Evolutionary conservation across 768 basidiomycete genomes (phyloP).

Genomic region (Psilocybe azurescens): DNA sequence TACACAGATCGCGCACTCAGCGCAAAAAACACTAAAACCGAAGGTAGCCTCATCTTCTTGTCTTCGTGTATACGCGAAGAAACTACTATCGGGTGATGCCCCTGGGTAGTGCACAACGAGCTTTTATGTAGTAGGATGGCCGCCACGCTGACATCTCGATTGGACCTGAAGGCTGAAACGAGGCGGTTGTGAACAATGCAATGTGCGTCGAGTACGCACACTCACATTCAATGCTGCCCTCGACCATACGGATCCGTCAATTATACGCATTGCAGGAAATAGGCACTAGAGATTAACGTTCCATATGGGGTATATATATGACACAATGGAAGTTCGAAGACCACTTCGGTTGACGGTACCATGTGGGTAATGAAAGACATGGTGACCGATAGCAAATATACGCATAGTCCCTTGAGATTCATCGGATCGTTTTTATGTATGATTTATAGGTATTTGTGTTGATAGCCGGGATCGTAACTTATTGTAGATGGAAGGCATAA

Average conservation of each 20-base stretch:
- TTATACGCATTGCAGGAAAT: not conserved
- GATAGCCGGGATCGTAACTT: too few relatives aligned
- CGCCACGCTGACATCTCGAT: not conserved
- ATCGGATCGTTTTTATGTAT: too few relatives aligned
- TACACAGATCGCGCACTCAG: conserved; percentile 23
- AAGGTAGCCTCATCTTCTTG: not conserved
- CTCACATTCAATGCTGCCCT: not conserved
- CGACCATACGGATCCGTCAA: not conserved
- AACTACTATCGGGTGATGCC: not conserved
- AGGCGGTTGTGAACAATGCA: not conserved
- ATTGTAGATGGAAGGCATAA: too few relatives aligned
- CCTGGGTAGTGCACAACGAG: not conserved
- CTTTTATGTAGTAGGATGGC: too few relatives aligned
- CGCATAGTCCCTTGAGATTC: too few relatives aligned
- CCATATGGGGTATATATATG: not conserved
- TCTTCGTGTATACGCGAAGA: not conserved
- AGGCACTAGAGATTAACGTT: not conserved
- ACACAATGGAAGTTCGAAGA: not conserved
- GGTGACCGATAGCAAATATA: too few relatives aligned
- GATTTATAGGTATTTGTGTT: too few relatives aligned
- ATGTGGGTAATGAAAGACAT: not conserved
- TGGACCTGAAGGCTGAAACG: not conserved
- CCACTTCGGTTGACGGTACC: not conserved
- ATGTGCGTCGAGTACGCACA: not conserved
- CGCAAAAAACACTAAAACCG: not conserved